These are phyloP conservation scores for Tricholomella constricta DNA, from an alignment of 768 basidiomycete genomes.

Conservation along the genomic window DNA sequence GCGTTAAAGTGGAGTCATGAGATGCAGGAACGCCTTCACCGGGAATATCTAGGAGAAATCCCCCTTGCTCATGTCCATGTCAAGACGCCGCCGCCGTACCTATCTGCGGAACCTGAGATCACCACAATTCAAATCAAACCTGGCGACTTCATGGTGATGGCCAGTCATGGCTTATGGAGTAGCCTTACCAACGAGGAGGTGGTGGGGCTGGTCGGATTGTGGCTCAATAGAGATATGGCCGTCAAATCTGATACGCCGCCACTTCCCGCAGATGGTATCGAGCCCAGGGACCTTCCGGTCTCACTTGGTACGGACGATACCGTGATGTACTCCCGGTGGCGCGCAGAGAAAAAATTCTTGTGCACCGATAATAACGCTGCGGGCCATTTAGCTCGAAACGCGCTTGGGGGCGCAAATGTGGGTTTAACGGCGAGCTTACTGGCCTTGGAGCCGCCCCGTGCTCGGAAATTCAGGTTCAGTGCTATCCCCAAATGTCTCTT, in stretches of 20 bases:
- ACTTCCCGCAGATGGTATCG: constrained; percentile 8
- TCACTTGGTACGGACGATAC: constrained; percentile 30
- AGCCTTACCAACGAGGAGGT: constrained; percentile 55
- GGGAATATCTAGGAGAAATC: constrained; percentile 35
- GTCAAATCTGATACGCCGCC: not conserved
- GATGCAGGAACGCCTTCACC: constrained; percentile 36
- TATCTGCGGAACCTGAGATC: constrained; percentile 54
- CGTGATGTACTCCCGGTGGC: constrained; percentile 38
- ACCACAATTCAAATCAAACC: constrained; percentile 42
- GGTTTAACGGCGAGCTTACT: constrained; percentile 42
- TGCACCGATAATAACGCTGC: constrained; percentile 44
- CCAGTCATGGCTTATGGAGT: constrained; percentile 55
- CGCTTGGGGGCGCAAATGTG: constrained; percentile 48
- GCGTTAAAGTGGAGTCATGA: constrained; percentile 43
- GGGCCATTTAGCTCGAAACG: constrained; percentile 51
- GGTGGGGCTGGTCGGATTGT: constrained; percentile 53
- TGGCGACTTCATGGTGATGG: constrained; percentile 57
- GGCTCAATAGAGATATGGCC: constrained; percentile 32
- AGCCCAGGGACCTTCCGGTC: constrained; percentile 31
- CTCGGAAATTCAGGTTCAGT: constrained; percentile 34
- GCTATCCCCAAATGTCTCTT: not conserved
- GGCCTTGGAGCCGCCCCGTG: constrained; percentile 34
- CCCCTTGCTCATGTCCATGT: constrained; percentile 30
- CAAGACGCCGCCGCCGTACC: constrained; percentile 47
- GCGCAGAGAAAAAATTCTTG: constrained; percentile 39